phyloP scores from a whole-genome alignment of 2,329 filamentous ascomycete genomes.

The Hypoxylon sp. region DNA sequence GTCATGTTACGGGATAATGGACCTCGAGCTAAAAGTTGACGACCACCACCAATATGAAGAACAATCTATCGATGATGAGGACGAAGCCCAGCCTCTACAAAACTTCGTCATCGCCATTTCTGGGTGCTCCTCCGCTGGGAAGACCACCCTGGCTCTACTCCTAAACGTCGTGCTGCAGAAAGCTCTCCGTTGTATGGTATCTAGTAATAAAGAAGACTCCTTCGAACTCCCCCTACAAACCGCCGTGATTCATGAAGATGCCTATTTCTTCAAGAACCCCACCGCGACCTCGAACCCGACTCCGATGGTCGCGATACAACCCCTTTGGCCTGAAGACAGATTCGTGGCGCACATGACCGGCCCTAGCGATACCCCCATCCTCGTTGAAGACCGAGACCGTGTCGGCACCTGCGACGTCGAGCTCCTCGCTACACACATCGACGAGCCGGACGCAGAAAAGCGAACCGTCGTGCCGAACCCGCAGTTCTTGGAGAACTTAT shows the following conservation, averaged over 20 bases:
- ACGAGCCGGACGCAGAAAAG: slow-evolving; percentile 6
- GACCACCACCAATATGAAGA: slow-evolving; percentile 3
- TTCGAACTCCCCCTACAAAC: background rate
- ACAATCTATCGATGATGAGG: background rate
- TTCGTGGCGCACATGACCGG: slow-evolving; percentile 11
- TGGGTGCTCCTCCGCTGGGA: slow-evolving; percentile 47
- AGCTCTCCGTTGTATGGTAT: background rate
- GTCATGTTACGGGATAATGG: slow-evolving; percentile 11
- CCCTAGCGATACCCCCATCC: slow-evolving; percentile 5
- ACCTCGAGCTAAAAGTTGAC: background rate
- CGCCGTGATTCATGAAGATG: slow-evolving; percentile 23
- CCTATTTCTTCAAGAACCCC: slow-evolving; percentile 5
- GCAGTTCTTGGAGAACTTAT: slow-evolving; percentile 3
- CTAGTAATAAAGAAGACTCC: background rate
- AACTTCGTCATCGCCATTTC: slow-evolving; percentile 44
- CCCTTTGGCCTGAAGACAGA: slow-evolving; percentile 17
- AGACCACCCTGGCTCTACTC: slow-evolving; percentile 44
- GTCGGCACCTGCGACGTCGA: slow-evolving; percentile 14
- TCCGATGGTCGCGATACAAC: slow-evolving; percentile 9
- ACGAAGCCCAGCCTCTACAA: background rate
- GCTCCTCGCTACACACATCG: slow-evolving; percentile 13
- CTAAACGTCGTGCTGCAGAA: slow-evolving; percentile 37
- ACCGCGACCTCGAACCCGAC: background rate
- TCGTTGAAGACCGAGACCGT: slow-evolving; percentile 16
- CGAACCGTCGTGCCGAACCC: slow-evolving; percentile 8